These are phyloP conservation scores for Geum urbanum DNA, from an alignment of 306 rosid species.

Conservation along the genomic window DNA sequence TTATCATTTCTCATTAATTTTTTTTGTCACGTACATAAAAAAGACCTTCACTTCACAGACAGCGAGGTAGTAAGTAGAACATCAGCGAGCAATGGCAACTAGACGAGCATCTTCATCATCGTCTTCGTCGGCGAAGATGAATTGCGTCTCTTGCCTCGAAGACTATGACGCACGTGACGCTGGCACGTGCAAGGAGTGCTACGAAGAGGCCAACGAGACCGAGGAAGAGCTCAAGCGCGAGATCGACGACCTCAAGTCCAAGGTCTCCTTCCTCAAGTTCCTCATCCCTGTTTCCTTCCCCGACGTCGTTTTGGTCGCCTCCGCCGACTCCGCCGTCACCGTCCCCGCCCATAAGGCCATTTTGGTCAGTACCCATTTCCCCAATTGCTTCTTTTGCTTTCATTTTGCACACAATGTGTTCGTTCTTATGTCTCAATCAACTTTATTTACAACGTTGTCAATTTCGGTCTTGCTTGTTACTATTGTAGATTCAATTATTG, in stretches of 20 bases:
- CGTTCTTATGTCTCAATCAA: not conserved
- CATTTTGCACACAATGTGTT: not conserved
- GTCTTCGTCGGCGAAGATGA: slow-evolving; percentile 7
- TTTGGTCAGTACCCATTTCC: slow-evolving; percentile 47
- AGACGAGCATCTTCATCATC: not conserved
- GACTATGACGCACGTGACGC: slow-evolving; percentile 30
- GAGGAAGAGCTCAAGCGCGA: slow-evolving; percentile 69
- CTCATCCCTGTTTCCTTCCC: slow-evolving; percentile 27
- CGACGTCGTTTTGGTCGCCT: slow-evolving; percentile 56
- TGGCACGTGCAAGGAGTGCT: slow-evolving; percentile 83
- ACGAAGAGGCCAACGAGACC: slow-evolving; percentile 72
- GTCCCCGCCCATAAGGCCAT: slow-evolving; percentile 78
- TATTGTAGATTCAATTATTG: not conserved
- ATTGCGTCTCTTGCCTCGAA: slow-evolving; percentile 49
- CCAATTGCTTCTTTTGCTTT: not conserved
- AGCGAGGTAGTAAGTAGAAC: too few relatives aligned
- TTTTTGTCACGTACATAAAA: too few relatives aligned
- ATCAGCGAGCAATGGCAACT: not conserved
- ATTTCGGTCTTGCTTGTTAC: not conserved
- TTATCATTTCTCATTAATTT: too few relatives aligned
- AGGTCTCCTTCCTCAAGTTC: slow-evolving; percentile 56
- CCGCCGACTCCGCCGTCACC: slow-evolving; percentile 24
- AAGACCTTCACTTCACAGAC: too few relatives aligned
- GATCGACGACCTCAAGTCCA: slow-evolving; percentile 70
- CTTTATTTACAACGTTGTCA: too few relatives aligned